These are phyloP conservation scores for Glycine latifolia DNA, from an alignment of 306 rosid species.

Conservation along the genomic window DNA sequence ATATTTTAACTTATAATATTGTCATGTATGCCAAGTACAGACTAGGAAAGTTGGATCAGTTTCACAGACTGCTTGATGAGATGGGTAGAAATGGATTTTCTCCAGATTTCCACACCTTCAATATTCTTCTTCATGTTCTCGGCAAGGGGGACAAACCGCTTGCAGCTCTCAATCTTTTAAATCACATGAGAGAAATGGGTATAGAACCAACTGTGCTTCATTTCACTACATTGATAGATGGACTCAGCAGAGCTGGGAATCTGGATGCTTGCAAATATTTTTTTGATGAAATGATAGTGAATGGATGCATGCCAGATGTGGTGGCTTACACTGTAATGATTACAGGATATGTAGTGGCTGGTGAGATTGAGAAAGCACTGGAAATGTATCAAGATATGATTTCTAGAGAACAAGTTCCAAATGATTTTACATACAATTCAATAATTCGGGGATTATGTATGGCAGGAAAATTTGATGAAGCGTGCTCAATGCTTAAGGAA, in stretches of 20 bases:
- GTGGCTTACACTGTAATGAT: conserved; percentile 93
- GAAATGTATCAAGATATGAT: conserved; percentile 82
- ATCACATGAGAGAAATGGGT: conserved; percentile 84
- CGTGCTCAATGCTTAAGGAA: conserved; percentile 73
- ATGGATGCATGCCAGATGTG: conserved; percentile 80
- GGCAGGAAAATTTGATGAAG: conserved; percentile 81
- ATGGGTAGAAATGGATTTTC: conserved; percentile 80
- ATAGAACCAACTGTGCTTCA: conserved; percentile 80
- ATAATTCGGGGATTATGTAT: conserved; percentile 87
- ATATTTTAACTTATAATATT: conserved; percentile 82
- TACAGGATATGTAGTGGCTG: conserved; percentile 80
- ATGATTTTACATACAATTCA: conserved; percentile 90
- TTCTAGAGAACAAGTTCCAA: conserved; percentile 73
- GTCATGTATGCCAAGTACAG: conserved; percentile 81
- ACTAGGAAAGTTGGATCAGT: conserved; percentile 86
- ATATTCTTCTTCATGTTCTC: conserved; percentile 83
- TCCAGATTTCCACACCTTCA: conserved; percentile 88
- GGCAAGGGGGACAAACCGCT: conserved; percentile 85
- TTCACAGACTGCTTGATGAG: conserved; percentile 77
- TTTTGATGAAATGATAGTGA: conserved; percentile 75
- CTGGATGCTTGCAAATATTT: conserved; percentile 85
- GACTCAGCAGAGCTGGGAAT: conserved; percentile 90
- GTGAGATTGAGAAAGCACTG: conserved; percentile 81
- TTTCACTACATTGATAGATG: conserved; percentile 94
- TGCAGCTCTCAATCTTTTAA: conserved; percentile 81